phyloP scores from a whole-genome alignment of 805 yeast genomes.

The Yarrowia sp. region DNA sequence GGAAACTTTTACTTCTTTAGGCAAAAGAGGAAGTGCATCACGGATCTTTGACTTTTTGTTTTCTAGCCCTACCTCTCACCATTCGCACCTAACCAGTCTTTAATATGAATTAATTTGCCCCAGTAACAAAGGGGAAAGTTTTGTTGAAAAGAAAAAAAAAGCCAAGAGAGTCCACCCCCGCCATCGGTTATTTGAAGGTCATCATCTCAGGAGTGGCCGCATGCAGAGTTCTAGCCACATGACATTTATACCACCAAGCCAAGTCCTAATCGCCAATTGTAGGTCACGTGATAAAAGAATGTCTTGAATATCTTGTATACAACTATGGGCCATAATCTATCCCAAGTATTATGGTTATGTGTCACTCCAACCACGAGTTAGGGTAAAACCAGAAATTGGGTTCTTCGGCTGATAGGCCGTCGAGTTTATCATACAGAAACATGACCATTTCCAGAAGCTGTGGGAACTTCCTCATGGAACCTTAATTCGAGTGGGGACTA shows the following conservation, averaged over 20 bases:
- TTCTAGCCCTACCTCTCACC: background rate
- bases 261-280: no score
- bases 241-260: no score
- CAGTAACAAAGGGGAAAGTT: background rate
- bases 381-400: background rate
- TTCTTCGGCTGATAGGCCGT: background rate
- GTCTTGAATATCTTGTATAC: no score
- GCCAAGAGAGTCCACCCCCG: background rate
- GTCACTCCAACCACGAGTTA: background rate
- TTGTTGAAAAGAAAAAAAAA: background rate
- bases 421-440: background rate
- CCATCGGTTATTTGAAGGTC: background rate
- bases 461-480: background rate
- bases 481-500: background rate
- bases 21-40: conserved; percentile 20
- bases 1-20: conserved; percentile 17
- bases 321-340: background rate
- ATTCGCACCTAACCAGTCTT: background rate
- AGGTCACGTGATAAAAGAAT: no score
- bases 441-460: conserved; percentile 5
- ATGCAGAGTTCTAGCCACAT: background rate
- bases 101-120: conserved; percentile 11
- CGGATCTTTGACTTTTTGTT: background rate
- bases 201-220: background rate
- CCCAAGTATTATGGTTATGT: background rate